Base-by-base conservation (phyloP, 2,329 filamentous ascomycete species). In the Tolypocladium paradoxum region DNA sequence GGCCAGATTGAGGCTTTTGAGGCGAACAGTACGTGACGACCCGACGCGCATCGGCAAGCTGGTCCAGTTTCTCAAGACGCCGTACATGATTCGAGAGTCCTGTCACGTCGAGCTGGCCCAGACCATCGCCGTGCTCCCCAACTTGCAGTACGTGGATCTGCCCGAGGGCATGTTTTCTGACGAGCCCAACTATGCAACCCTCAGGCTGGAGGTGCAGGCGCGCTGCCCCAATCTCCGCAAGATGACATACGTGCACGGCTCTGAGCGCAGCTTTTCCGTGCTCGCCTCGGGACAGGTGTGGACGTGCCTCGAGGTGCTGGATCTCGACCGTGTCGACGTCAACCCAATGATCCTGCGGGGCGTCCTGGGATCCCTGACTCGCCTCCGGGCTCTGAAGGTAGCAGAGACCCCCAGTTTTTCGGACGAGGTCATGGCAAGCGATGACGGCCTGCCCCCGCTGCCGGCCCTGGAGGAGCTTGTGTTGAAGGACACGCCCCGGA, bases 11-110 rank as follows among this genome's bases (percentile, higher is more conserved):
- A 80, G 83, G 62, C 78, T 96, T 53, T 79, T 97, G 48, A 88
- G 86, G 65, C 83, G 90, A 56, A 90, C 90, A 1, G 82, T 96
- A 49, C 83, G 90, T 57, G 87, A 92, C 49, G 85, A 90, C 56
- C 80, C 83, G 24, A 82, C 77, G 9, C 73, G 78, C 29, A 73
- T 95, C 47, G 90, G 85, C 35, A 74, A 79, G 53, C 74, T 82
- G 43, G 88, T 96, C 6, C 73, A 85, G 63, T 90, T 85, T 61
- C 76, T 97, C 63, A 95, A 96, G 74, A 84, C 90, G 55, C 90
- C 92, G 7, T 96, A 96, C 69, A 96, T 96, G 92, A 85, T 92
- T 52, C 84, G 92, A 54, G 90, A 96, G 72, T 88, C 88, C 1
- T 87, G 81, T 66, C 90, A 93, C 66, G 80, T 87, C 52, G 88